Conservation (phyloP, 2,329 filamentous ascomycete genomes). For the Epicoccum sorghinum region DNA sequence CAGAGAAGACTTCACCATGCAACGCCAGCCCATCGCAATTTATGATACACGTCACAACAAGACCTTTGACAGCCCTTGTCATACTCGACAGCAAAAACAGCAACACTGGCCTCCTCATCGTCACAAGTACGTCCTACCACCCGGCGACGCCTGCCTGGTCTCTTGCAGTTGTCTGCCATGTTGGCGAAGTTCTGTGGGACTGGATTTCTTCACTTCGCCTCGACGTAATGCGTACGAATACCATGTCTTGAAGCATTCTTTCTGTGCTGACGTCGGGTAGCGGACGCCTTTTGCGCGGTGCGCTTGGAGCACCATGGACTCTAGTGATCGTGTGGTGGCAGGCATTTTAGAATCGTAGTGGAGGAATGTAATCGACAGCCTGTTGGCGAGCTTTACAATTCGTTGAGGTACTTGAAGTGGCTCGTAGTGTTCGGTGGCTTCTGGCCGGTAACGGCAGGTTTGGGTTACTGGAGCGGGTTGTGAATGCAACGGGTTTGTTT, state of each 20-base stretch:
- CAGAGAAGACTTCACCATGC: too few relatives aligned
- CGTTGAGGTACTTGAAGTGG: background rate
- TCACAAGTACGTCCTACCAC: slow-evolving; percentile 42
- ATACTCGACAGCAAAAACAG: too few relatives aligned
- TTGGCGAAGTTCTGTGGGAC: slow-evolving; percentile 26
- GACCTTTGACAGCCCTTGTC: too few relatives aligned
- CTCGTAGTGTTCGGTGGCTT: background rate
- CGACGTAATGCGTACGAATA: slow-evolving; percentile 42
- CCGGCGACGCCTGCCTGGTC: slow-evolving; percentile 31
- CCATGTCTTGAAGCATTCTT: slow-evolving; percentile 47
- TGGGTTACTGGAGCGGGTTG: background rate
- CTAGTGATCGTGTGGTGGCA: slow-evolving; percentile 35
- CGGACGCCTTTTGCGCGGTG: slow-evolving; percentile 45
- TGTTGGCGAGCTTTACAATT: background rate
- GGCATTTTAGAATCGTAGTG: slow-evolving; percentile 25
- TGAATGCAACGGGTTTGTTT: background rate
- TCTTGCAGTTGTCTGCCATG: slow-evolving; percentile 33
- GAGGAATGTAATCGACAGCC: background rate
- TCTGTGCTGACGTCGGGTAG: slow-evolving; percentile 37
- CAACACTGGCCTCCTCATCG: too few relatives aligned
- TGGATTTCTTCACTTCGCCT: slow-evolving; percentile 30
- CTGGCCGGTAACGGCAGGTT: background rate
- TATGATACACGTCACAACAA: too few relatives aligned
- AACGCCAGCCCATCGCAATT: too few relatives aligned
- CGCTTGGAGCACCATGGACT: slow-evolving; percentile 41